These are phyloP conservation scores for Clonostachys sp. DNA, from an alignment of 2,329 filamentous ascomycete species.

Conservation along the genomic window DNA sequence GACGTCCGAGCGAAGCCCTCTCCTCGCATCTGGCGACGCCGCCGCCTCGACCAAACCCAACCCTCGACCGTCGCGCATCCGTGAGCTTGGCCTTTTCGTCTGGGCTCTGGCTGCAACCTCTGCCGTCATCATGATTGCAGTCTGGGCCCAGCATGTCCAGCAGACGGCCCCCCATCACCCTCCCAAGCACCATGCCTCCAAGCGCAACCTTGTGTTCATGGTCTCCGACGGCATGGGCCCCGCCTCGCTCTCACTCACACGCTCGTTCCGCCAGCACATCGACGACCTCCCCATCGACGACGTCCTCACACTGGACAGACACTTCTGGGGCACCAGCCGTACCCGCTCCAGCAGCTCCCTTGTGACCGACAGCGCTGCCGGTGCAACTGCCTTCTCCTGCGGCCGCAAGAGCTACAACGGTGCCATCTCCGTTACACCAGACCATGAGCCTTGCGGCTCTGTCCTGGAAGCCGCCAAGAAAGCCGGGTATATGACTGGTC, in stretches of 20 bases:
- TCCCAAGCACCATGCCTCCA: conserved; percentile 44
- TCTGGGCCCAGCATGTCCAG: conserved; percentile 70
- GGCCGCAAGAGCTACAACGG: conserved; percentile 94
- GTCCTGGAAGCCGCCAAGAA: conserved; percentile 90
- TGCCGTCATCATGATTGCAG: conserved; percentile 72
- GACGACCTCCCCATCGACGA: conserved; percentile 70
- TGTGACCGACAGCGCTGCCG: conserved; percentile 94
- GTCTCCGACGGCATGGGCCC: conserved; percentile 98
- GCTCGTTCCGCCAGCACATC: conserved; percentile 78
- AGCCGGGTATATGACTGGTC: conserved; percentile 84
- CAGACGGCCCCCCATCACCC: conserved; percentile 28
- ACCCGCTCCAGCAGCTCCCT: conserved; percentile 81
- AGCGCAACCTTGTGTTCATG: conserved; percentile 97
- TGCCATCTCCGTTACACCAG: conserved; percentile 84
- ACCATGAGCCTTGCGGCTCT: conserved; percentile 83
- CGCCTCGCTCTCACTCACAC: conserved; percentile 79
- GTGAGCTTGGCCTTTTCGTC: conserved; percentile 71
- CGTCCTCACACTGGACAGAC: conserved; percentile 74
- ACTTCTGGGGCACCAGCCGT: conserved; percentile 85
- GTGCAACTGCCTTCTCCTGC: conserved; percentile 93
- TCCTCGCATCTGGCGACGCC: conserved; percentile 28
- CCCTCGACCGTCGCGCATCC: conserved; percentile 38
- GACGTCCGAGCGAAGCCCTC: conserved; percentile 36
- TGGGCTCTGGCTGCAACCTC: conserved; percentile 83
- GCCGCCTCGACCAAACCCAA: conserved; percentile 9